Conservation (phyloP, 495 filamentous ascomycete genomes). For the Penicillium riverlandense region DNA sequence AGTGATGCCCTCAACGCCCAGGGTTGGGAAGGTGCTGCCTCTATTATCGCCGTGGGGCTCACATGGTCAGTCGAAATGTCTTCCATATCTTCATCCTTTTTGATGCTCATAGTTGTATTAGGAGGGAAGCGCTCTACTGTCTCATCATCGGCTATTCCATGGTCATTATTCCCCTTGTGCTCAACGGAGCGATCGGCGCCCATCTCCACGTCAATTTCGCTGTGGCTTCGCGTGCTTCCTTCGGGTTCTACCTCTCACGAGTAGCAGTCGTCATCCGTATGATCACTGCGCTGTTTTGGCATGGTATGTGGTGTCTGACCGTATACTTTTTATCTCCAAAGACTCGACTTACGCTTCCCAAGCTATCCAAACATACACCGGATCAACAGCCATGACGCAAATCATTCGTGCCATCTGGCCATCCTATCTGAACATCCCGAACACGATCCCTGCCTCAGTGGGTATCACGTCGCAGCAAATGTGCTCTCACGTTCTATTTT, state of each 20-base stretch:
- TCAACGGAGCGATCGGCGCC: constrained; percentile 43
- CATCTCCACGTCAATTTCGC: constrained; percentile 37
- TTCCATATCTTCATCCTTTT: not conserved
- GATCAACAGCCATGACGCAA: constrained; percentile 36
- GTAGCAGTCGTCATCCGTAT: constrained; percentile 22
- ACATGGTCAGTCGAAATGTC: constrained; percentile 27
- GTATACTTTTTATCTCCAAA: too few relatives aligned
- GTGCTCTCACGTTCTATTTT: constrained; percentile 44
- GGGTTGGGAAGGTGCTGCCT: constrained; percentile 31
- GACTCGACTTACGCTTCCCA: not conserved
- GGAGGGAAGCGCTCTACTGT: too few relatives aligned
- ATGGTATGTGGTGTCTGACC: constrained; percentile 1
- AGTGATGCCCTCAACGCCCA: constrained; percentile 38
- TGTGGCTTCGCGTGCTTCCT: constrained; percentile 31
- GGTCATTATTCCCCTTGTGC: constrained; percentile 35
- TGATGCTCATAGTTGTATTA: too few relatives aligned
- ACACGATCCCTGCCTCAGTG: constrained; percentile 34
- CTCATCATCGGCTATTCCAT: constrained; percentile 19
- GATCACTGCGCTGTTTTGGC: constrained; percentile 12
- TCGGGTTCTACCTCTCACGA: constrained; percentile 45
- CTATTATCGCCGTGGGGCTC: constrained; percentile 42
- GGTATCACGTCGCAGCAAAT: constrained; percentile 41
- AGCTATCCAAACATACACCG: constrained; percentile 44
- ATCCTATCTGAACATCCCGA: constrained; percentile 45
- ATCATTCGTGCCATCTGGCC: constrained; percentile 49